phyloP scores from a whole-genome alignment of 129 eudicot genomes.

The Artemisia annua region DNA sequence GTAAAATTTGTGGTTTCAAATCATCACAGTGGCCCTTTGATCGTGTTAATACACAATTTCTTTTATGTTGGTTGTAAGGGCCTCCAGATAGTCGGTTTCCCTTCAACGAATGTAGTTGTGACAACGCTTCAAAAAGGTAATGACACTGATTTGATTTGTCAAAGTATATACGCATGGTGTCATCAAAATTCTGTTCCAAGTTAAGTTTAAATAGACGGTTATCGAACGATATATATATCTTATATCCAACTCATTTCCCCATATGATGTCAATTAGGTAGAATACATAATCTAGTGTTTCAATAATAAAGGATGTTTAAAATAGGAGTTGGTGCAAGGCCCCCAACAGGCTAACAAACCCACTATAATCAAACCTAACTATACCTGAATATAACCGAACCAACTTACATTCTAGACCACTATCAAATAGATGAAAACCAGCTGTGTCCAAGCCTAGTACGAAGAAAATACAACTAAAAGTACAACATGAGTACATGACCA shows the following conservation, averaged over 20 bases:
- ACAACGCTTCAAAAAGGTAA: too few relatives aligned
- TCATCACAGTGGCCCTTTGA: too few relatives aligned
- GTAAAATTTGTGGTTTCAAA: too few relatives aligned
- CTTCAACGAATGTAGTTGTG: too few relatives aligned
- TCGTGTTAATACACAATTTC: too few relatives aligned
- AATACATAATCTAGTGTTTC: conserved; percentile 22
- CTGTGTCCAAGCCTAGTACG: background rate
- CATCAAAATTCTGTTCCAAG: too few relatives aligned
- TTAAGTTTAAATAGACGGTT: background rate
- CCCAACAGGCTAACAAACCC: conserved; percentile 16
- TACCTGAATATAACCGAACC: conserved; percentile 9
- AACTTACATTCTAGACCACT: conserved; percentile 9
- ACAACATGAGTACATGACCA: background rate
- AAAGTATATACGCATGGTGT: too few relatives aligned
- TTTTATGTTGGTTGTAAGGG: too few relatives aligned
- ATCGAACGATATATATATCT: conserved; percentile 4
- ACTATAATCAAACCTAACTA: conserved; percentile 16
- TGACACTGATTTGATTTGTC: too few relatives aligned
- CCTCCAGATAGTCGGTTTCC: too few relatives aligned
- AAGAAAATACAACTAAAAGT: background rate
- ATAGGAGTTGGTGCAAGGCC: conserved; percentile 31
- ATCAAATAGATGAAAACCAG: conserved; percentile 13
- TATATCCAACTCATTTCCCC: background rate
- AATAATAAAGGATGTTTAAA: conserved; percentile 3
- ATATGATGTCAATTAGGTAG: conserved; percentile 16